Percentiles rank a stretch among this genome's conserved stretches.
These are phyloP conservation scores for Skeletonema potamos DNA, from an alignment of 108 stramenopile species.

Conservation along the genomic window DNA sequence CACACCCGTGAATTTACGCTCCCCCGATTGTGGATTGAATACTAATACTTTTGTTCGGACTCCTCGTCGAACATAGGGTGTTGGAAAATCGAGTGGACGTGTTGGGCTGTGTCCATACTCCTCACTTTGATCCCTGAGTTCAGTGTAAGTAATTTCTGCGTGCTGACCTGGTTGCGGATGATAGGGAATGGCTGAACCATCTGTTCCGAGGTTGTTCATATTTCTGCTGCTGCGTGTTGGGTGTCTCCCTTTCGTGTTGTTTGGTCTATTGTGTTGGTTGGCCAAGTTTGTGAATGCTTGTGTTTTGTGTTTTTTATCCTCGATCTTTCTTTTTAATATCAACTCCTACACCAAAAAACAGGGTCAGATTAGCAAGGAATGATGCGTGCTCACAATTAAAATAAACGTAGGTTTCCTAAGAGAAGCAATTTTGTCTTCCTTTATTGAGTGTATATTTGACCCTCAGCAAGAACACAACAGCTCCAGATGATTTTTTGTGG, in stretches of 20 bases:
- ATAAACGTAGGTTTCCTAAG: neutral
- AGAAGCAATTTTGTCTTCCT: neutral
- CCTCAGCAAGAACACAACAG: neutral
- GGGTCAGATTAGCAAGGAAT: no score
- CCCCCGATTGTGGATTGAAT: constrained; percentile 65
- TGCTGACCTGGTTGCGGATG: constrained; percentile 32
- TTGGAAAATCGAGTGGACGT: constrained; percentile 83
- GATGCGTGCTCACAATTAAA: neutral
- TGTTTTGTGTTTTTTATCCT: neutral
- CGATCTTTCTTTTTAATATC: neutral
- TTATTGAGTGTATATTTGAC: neutral
- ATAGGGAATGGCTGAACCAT: constrained; percentile 40
- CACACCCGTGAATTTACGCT: constrained; percentile 61
- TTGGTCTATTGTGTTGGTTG: neutral
- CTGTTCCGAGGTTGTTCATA: constrained; percentile 24
- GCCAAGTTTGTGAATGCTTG: neutral
- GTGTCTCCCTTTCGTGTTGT: neutral
- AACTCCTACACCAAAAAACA: neutral
- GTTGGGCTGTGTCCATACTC: constrained; percentile 26
- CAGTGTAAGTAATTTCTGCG: constrained; percentile 26
- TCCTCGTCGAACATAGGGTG: constrained; percentile 67
- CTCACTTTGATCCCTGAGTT: constrained; percentile 21
- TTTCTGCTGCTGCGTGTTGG: neutral
- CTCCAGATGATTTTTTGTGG: neutral
- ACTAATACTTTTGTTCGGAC: constrained; percentile 79